Conservation (phyloP, 495 filamentous ascomycete genomes). For the Penicillium silybi region DNA sequence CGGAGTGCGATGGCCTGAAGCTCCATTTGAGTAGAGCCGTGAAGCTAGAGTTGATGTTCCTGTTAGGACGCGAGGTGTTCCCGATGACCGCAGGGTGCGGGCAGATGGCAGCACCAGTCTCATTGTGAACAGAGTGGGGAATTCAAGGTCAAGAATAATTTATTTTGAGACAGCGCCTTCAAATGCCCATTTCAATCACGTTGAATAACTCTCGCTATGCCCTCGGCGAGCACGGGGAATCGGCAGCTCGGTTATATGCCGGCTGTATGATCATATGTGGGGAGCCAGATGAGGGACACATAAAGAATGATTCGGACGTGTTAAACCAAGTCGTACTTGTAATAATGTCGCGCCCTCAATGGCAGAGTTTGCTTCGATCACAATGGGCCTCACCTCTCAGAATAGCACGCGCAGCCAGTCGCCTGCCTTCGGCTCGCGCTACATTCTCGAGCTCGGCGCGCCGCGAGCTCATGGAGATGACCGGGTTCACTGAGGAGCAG, state of each 20-base stretch:
- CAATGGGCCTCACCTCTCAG: not conserved
- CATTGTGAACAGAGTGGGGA: not conserved
- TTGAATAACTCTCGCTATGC: not conserved
- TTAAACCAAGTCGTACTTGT: not conserved
- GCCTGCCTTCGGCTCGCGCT: not conserved
- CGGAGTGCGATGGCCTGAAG: constrained; percentile 8
- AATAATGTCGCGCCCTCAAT: constrained; percentile 16
- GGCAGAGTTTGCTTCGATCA: constrained; percentile 9
- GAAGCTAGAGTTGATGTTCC: not conserved
- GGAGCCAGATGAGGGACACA: not conserved
- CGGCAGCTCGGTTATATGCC: constrained; percentile 15
- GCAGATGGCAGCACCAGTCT: not conserved
- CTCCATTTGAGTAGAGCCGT: constrained; percentile 13
- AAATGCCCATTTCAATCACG: not conserved
- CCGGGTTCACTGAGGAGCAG: constrained; percentile 68
- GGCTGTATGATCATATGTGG: not conserved
- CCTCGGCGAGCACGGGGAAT: constrained; percentile 2
- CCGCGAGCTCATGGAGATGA: constrained; percentile 60
- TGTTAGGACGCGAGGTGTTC: not conserved
- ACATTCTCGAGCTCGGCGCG: constrained; percentile 30
- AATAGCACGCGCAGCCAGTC: not conserved
- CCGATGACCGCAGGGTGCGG: not conserved
- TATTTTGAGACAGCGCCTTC: not conserved
- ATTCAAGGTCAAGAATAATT: not conserved
- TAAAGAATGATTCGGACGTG: not conserved